Evolutionary conservation across 805 yeast species (phyloP).

Genomic region (Danielia oregonensis): DNA sequence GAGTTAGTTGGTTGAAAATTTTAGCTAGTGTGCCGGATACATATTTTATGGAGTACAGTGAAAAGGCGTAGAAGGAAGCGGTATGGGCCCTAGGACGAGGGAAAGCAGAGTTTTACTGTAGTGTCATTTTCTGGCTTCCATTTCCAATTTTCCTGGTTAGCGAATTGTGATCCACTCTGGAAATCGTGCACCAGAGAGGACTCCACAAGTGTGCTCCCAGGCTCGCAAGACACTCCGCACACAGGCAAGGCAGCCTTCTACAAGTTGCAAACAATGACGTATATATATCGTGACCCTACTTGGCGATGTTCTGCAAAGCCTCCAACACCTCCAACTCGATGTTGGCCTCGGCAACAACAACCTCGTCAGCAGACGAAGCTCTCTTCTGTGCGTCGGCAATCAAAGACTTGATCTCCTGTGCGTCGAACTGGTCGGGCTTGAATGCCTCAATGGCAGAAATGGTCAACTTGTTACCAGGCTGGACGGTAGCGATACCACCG

Average conservation of each 20-base stretch:
- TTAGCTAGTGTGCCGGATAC: conserved; percentile 10
- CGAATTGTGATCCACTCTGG: too few relatives aligned
- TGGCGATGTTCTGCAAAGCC: conserved; percentile 82
- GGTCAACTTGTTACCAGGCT: conserved; percentile 87
- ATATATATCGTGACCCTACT: conserved; percentile 34
- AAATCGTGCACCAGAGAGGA: too few relatives aligned
- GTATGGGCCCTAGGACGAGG: too few relatives aligned
- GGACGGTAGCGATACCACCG: conserved; percentile 96
- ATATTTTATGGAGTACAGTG: neutral
- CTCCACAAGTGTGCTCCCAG: too few relatives aligned
- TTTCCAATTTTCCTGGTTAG: too few relatives aligned
- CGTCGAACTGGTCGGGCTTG: conserved; percentile 82
- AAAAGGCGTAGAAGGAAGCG: neutral
- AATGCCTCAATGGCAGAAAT: conserved; percentile 95
- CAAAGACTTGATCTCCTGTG: conserved; percentile 72
- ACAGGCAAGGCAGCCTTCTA: too few relatives aligned
- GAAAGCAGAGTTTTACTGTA: too few relatives aligned
- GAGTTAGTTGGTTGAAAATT: conserved; percentile 7
- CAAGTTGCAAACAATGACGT: too few relatives aligned
- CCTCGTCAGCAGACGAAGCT: conserved; percentile 78
- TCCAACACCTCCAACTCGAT: conserved; percentile 95
- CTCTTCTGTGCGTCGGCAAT: conserved; percentile 94
- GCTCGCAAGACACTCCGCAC: too few relatives aligned
- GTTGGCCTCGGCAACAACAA: conserved; percentile 88
- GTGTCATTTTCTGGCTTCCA: too few relatives aligned